These are phyloP conservation scores for Amanita pseudoporphyria DNA, from an alignment of 768 basidiomycete genomes.

Conservation along the genomic window DNA sequence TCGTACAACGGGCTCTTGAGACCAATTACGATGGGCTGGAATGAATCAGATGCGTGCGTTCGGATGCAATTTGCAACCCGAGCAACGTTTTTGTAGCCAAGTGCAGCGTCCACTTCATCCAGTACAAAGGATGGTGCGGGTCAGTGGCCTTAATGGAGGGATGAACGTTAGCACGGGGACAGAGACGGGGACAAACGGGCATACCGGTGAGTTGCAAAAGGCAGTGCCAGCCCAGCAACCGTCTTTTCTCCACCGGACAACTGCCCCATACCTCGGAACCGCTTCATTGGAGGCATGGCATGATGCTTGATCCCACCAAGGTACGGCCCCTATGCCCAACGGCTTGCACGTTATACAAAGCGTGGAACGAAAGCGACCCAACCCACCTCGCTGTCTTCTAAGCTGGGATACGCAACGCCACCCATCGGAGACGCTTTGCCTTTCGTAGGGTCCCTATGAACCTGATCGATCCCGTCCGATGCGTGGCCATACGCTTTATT, in stretches of 20 bases:
- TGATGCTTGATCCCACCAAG: slow-evolving; percentile 85
- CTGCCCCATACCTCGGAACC: slow-evolving; percentile 98
- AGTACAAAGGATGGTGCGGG: slow-evolving; percentile 97
- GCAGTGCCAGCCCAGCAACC: slow-evolving; percentile 90
- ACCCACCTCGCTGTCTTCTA: slow-evolving; percentile 90
- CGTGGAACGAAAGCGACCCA: not conserved
- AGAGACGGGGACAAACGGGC: not conserved
- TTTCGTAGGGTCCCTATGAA: slow-evolving; percentile 97
- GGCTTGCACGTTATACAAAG: not conserved
- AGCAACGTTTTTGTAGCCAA: slow-evolving; percentile 98
- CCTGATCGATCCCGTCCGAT: slow-evolving; percentile 86
- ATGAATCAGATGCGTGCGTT: slow-evolving; percentile 67
- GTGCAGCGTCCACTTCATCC: slow-evolving; percentile 96
- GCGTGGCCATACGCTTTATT: slow-evolving; percentile 96
- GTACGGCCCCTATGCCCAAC: slow-evolving; percentile 20
- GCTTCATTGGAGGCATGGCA: slow-evolving; percentile 99
- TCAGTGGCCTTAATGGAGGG: slow-evolving; percentile 57
- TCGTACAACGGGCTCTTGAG: slow-evolving; percentile 92
- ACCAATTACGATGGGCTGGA: slow-evolving; percentile 98
- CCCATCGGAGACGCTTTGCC: slow-evolving; percentile 91
- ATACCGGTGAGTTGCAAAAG: slow-evolving; percentile 95
- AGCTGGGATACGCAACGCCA: slow-evolving; percentile 90
- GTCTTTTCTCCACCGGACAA: slow-evolving; percentile 98
- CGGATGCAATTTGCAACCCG: slow-evolving; percentile 93
- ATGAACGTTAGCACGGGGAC: not conserved